Evolutionary conservation across 805 yeast genomes (phyloP), one percentile per base, ranked within the genome.

Genomic region (Wickerhamomyces ciferrii): DNA sequence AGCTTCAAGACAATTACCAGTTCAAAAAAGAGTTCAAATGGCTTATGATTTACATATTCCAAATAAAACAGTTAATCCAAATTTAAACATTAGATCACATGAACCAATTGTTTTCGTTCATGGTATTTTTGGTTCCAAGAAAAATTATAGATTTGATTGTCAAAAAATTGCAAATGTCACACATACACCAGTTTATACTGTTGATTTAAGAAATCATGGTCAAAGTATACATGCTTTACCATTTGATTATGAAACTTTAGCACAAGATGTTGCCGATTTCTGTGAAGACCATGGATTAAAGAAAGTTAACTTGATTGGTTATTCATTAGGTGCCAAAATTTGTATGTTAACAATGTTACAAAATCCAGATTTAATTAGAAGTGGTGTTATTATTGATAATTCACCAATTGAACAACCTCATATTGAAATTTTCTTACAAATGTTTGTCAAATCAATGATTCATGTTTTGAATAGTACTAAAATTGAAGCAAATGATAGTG

Each of bases 151-250:
- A 34, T 55, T 61, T 15, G 70, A 67, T 11, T 75, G 71, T 7
- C 60, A 67, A 45, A 57, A 54, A 13, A 56, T 75, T 19, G 59
- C 69, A 23, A 51, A 58, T 37, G 45, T 43, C 3, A 59, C 69
- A 8, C 58, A 61, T 15, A 56, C 65, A 8, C 63, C 66, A 15
- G 69, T 69, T 1, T 61, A 63, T 46, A 72, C 74, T 2, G 49
- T 76, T 6, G 82, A 76, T 55, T 55, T 74, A 49, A 59, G 82
- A 52, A 75, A 74, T 56, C 81, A 76, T 55, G 81, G 81, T 19
- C 57, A 61, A 2, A 59, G 73, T 4, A 66, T 66, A 27, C 72
- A 70, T 48, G 71, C 66, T 11, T 47, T 57, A 29, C 81, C 81
- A 1, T 66, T 68, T 46, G 64, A 63, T 49, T 75, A 76, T 52